These are phyloP conservation scores for Sporothrix dimorphospora DNA, from an alignment of 2,329 filamentous ascomycete genomes.

Conservation along the genomic window DNA sequence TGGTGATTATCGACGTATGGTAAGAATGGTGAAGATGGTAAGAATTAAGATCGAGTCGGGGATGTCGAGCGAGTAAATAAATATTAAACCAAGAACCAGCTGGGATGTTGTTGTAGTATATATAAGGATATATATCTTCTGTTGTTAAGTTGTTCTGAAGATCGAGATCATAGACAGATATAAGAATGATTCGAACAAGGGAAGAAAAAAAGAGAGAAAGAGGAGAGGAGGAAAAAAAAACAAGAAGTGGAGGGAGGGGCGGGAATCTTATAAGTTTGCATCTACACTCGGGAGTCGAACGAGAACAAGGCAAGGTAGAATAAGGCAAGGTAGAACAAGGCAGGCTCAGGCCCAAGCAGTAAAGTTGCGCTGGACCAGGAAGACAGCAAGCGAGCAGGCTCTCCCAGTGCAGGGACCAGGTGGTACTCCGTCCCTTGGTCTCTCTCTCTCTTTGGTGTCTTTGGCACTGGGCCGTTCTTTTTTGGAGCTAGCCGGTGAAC, in stretches of 20 bases:
- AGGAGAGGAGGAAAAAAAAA: not conserved
- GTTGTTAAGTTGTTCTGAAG: conserved; percentile 27
- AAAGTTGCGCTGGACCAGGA: not conserved
- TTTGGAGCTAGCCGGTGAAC: conserved; percentile 7
- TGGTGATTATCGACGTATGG: not conserved
- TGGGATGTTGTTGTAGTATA: conserved; percentile 36
- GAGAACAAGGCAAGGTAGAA: conserved; percentile 37
- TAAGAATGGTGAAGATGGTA: not conserved
- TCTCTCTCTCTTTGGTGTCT: not conserved
- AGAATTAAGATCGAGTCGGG: conserved; percentile 5
- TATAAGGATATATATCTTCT: conserved; percentile 38
- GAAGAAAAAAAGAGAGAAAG: not conserved
- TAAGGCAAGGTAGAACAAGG: conserved; percentile 44
- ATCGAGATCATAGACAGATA: conserved; percentile 19
- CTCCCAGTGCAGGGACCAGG: conserved; percentile 6
- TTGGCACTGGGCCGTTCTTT: conserved; percentile 18
- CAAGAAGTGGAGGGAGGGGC: conserved; percentile 39
- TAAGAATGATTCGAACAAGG: conserved; percentile 10
- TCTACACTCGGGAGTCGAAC: conserved; percentile 46
- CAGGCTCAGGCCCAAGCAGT: conserved; percentile 34
- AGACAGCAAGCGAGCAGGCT: conserved; percentile 13
- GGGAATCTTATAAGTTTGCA: conserved; percentile 50
- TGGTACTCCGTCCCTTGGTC: not conserved
- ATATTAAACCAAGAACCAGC: conserved; percentile 43
- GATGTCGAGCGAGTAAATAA: conserved; percentile 2